These are phyloP conservation scores for Ceratobasidium sp. DNA, from an alignment of 1,284 basidiomycete genomes.

Conservation along the genomic window DNA sequence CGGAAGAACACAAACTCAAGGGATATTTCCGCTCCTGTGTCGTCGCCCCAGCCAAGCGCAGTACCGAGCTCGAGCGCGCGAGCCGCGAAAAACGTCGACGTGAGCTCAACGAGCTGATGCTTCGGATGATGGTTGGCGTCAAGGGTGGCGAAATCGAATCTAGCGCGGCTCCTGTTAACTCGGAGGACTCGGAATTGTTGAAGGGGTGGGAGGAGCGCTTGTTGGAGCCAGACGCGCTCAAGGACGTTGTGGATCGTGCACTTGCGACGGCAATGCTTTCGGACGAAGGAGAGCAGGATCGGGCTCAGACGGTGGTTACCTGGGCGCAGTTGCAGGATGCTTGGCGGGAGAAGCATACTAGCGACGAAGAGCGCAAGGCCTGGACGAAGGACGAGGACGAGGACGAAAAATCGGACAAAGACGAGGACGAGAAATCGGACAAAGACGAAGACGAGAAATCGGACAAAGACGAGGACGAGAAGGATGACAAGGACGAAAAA, in stretches of 20 bases:
- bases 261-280: slow-evolving; percentile 50
- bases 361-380: slow-evolving; percentile 17
- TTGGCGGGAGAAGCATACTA: background rate
- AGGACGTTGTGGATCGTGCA: slow-evolving; percentile 54
- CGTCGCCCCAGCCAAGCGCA: slow-evolving; percentile 76
- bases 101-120: slow-evolving; percentile 81
- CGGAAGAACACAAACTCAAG: slow-evolving; percentile 48
- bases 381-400: background rate
- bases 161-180: slow-evolving; percentile 48
- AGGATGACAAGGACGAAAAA: background rate
- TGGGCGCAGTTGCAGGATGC: slow-evolving; percentile 64
- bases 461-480: background rate
- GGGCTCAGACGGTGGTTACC: slow-evolving; percentile 76
- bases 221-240: slow-evolving; percentile 2
- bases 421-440: background rate
- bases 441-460: background rate
- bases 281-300: slow-evolving; percentile 55
- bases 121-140: slow-evolving; percentile 80
- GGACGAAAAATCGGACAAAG: background rate
- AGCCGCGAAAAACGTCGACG: slow-evolving; percentile 72
- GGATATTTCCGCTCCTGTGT: slow-evolving; percentile 79
- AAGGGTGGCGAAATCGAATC: slow-evolving; percentile 76
- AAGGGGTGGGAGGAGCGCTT: slow-evolving; percentile 7
- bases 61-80: slow-evolving; percentile 67
- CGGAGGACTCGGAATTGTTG: slow-evolving; percentile 49